Base-by-base conservation (phyloP, 1,139 yeast genomes). In the Candida tetrigidarum region DNA sequence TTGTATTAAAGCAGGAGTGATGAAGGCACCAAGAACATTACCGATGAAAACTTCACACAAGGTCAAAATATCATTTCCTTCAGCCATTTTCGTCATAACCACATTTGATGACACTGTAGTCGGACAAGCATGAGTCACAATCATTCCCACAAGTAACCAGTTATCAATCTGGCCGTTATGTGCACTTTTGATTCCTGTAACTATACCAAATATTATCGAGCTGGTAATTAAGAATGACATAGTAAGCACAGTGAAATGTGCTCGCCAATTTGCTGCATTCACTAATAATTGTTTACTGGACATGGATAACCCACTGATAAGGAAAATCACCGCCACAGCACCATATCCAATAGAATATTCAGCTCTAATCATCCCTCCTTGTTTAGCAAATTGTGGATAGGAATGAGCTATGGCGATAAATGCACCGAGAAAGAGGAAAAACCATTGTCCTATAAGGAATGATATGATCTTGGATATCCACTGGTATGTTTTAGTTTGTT, bases 91-190 rank as follows among this genome's bases (percentile, higher is more conserved):
- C n/a, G 97, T 90, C 96, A 90, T 89, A 22, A 90, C 92, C 39
- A 90, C 96, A 61, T 90, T 90, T 4, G 92, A 90, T 0, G 93
- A 83, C 16, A 90, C 96, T 0, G 97, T 90, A 11, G 97, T 91
- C 32, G 97, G 97, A 62, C 96, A 88, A 4, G 93, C 80, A 39
- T 88, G 88, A 2, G 96, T 86, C 38, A 89, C 86, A 29, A 91
- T 79, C 52, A 90, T 66, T 0, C 97, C 97, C 45, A 80, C 87
- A 37, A 90, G 69, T 52, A 89, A 73, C 87, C 93, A 88, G 25
- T 78, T 75, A 54, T 84, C 85, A 29, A 90, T 87, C 5, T 62
- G 54, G 3, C 69, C 67, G 58, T 87, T 74, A 53, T 83, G 60
- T 0, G 93, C 80, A 2, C 73, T 71, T 51, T 76, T 74, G 35